These are phyloP conservation scores for Debaryomyces fabryi DNA, from an alignment of 1,139 yeast genomes.

Conservation along the genomic window DNA sequence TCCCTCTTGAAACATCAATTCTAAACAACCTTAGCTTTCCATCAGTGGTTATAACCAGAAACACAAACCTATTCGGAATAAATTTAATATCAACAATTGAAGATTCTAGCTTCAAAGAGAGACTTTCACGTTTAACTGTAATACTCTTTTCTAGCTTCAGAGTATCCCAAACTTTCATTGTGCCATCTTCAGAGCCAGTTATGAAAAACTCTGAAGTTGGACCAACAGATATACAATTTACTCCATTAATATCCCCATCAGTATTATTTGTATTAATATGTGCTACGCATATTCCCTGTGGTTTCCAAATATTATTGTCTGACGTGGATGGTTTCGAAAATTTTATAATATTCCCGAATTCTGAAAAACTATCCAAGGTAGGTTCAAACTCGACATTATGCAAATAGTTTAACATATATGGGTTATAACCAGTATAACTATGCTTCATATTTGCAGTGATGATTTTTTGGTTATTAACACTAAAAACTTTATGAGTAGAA, in stretches of 20 bases:
- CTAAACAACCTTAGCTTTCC: constrained; percentile 63
- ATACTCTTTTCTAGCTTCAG: constrained; percentile 65
- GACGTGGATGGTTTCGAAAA: not conserved
- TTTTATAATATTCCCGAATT: constrained; percentile 55
- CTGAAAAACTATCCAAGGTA: constrained; percentile 60
- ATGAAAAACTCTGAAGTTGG: constrained; percentile 70
- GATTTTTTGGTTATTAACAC: constrained; percentile 36
- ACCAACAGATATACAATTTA: constrained; percentile 59
- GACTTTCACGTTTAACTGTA: constrained; percentile 56
- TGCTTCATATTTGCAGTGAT: constrained; percentile 47
- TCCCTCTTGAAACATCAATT: constrained; percentile 49
- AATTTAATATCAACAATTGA: constrained; percentile 53
- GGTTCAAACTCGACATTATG: constrained; percentile 58
- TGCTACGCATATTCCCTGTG: constrained; percentile 59
- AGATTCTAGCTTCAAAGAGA: constrained; percentile 50
- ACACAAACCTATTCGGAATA: constrained; percentile 61
- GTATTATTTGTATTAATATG: constrained; percentile 38
- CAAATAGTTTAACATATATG: constrained; percentile 61
- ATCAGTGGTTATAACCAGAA: constrained; percentile 68
- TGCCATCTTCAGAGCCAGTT: constrained; percentile 78
- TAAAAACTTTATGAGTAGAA: constrained; percentile 35
- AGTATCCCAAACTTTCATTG: constrained; percentile 78
- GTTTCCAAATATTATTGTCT: constrained; percentile 17
- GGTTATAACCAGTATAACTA: constrained; percentile 69
- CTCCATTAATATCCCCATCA: constrained; percentile 32